A percentile compares a stretch with the other conserved stretches of the same genome.
phyloP scores from a whole-genome alignment of 441 rosid genomes.

The Gossypium davidsonii region DNA sequence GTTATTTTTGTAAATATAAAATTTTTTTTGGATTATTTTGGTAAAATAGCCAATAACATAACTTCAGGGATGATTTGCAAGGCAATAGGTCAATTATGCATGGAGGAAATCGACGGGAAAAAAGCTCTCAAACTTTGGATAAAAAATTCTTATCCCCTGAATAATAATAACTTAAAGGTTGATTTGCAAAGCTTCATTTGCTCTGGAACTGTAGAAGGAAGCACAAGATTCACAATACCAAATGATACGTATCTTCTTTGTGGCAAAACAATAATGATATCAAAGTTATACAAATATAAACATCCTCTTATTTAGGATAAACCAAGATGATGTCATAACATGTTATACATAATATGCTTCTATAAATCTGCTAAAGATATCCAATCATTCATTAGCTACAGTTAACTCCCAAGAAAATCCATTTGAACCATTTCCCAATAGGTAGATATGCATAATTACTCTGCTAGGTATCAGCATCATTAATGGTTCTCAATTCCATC shows the following conservation, averaged over 20 bases:
- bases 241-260: neutral
- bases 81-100: neutral
- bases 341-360: neutral
- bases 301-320: neutral
- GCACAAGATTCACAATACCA: neutral
- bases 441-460: neutral
- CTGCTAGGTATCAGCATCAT: neutral
- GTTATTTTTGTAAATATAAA: no score
- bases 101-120: no score
- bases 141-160: neutral
- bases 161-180: neutral
- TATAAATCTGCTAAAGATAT: neutral
- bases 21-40: no score
- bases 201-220: neutral
- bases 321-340: neutral
- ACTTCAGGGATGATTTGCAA: neutral
- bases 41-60: no score
- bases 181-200: neutral
- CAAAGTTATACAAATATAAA: neutral
- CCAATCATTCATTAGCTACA: slow-evolving; percentile 1
- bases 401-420: neutral
- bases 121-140: neutral
- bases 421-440: neutral
- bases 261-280: neutral
- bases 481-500: neutral